phyloP scores from a whole-genome alignment of 75 land plant genomes.

The Picea sitchensis region DNA sequence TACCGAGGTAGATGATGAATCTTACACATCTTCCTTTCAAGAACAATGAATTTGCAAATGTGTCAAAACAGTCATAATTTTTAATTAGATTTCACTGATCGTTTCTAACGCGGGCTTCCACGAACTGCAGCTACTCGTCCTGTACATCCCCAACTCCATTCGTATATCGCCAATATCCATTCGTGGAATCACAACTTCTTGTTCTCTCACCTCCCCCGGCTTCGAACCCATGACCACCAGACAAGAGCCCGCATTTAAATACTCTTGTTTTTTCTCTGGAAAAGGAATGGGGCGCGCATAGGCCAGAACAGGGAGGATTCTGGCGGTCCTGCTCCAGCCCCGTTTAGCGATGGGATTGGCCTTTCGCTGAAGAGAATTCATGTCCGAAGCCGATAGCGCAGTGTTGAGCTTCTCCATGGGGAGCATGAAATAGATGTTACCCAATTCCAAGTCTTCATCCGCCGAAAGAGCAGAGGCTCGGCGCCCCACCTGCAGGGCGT shows the following conservation, averaged over 20 bases:
- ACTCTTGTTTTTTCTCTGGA: not conserved
- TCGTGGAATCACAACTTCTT: constrained; percentile 7
- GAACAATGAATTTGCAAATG: no score
- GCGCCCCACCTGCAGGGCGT: constrained; percentile 35
- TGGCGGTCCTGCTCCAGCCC: constrained; percentile 2
- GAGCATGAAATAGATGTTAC: constrained; percentile 41
- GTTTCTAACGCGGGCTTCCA: constrained; percentile 29
- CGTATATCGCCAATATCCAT: constrained; percentile 14
- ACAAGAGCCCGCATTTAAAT: not conserved
- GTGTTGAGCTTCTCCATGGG: constrained; percentile 47
- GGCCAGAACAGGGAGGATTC: constrained; percentile 29
- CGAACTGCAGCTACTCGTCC: constrained; percentile 16
- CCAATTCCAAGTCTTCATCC: constrained; percentile 54
- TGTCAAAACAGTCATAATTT: no score
- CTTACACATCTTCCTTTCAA: no score
- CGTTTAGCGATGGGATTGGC: constrained; percentile 27
- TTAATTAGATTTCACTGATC: no score
- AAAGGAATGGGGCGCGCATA: not conserved
- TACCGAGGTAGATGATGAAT: no score
- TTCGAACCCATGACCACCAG: constrained; percentile 24
- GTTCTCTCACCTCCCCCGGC: constrained; percentile 16
- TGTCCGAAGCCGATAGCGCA: constrained; percentile 36
- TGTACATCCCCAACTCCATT: constrained; percentile 24
- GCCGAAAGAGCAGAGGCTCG: constrained; percentile 42
- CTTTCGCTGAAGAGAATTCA: constrained; percentile 27